Base-by-base conservation (phyloP, 495 filamentous ascomycete species). In the Neurospora sp. region DNA sequence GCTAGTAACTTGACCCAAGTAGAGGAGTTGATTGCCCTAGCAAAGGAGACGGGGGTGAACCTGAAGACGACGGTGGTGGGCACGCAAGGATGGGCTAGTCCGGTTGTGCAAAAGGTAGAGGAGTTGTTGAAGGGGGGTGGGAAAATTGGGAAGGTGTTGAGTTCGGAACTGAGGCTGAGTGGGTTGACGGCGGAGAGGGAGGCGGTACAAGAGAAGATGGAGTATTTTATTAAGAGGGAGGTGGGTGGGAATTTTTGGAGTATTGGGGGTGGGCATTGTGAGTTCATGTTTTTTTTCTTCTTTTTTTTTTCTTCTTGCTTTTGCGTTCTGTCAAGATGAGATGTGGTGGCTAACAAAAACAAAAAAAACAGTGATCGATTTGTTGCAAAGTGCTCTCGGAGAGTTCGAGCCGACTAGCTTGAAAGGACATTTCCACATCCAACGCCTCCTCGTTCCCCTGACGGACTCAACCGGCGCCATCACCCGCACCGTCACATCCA, bases 111-210 rank as follows among this genome's bases (percentile, higher is more conserved):
- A 5, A 86, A 83, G 70, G 69, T 90, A 12, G 84, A 82, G 70
- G 80, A 83, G 42, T 53, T 89, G 12, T 74, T 90, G 38, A 78
- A 80, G 37, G 75, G 74, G 0, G 86, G 84, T 0, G 82, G 76
- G 72, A 31, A 31, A 31, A 86, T 91, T 70, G 88, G 89, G 2
- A 84, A 82, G 68, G 85, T 89, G 14, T 69, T 88, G 12, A 88
- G 87, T 71, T 85, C 81, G 37, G 86, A 86, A 27, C 40, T 89
- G 72, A 80, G 81, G n/a, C 73, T 79, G 2, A 79, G 76, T 70
- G 81, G 81, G 0, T 81, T 80, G n/a, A 74, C 80, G 1, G 76
- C 77, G n/a, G 81, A 79, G 4, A 76, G 84, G 4, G 80, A 78
- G 10, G 73, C 39, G 3, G 31, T 83, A 11, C 72, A 74, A 0